A percentile compares a stretch with the other conserved stretches of the same genome.
phyloP scores from a whole-genome alignment of 2,329 filamentous ascomycete genomes.

The Mycogone perniciosa region DNA sequence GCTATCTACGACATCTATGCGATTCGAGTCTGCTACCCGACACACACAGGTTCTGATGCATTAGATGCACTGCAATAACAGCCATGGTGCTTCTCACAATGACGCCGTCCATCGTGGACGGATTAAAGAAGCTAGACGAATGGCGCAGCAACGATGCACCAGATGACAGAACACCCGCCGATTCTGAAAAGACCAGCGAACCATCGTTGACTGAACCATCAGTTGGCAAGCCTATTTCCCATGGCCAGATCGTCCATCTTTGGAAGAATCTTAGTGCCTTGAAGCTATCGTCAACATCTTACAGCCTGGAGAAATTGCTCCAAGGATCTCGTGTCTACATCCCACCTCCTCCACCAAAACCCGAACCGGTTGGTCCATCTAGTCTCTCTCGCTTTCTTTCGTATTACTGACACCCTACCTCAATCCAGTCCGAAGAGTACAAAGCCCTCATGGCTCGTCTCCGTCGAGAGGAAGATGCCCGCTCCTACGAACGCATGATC shows the following conservation, averaged over 20 bases:
- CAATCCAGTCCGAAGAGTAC: conserved; percentile 65
- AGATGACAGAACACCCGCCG: conserved; percentile 16
- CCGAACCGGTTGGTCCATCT: conserved; percentile 57
- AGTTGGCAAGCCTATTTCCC: conserved; percentile 63
- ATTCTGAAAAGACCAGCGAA: conserved; percentile 27
- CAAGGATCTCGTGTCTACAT: conserved; percentile 65
- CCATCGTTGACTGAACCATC: conserved; percentile 44
- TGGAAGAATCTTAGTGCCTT: conserved; percentile 45
- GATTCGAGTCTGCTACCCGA: background rate
- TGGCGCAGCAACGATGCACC: conserved; percentile 8
- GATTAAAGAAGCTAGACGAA: conserved; percentile 35
- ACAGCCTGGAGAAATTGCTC: conserved; percentile 63
- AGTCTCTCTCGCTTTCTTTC: background rate
- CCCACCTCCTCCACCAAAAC: conserved; percentile 73
- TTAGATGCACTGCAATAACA: background rate
- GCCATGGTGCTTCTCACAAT: conserved; percentile 73
- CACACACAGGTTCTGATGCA: background rate
- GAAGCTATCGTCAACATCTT: conserved; percentile 22
- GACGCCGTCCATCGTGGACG: conserved; percentile 61
- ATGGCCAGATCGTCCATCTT: conserved; percentile 60
- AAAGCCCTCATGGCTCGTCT: conserved; percentile 82
- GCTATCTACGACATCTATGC: too few species aligned
- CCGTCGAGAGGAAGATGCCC: conserved; percentile 73
- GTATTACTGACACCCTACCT: conserved; percentile 10
- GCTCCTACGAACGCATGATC: conserved; percentile 75